Evolutionary conservation across 768 basidiomycete species (phyloP).

Genomic region (Collybiopsis luxurians): DNA sequence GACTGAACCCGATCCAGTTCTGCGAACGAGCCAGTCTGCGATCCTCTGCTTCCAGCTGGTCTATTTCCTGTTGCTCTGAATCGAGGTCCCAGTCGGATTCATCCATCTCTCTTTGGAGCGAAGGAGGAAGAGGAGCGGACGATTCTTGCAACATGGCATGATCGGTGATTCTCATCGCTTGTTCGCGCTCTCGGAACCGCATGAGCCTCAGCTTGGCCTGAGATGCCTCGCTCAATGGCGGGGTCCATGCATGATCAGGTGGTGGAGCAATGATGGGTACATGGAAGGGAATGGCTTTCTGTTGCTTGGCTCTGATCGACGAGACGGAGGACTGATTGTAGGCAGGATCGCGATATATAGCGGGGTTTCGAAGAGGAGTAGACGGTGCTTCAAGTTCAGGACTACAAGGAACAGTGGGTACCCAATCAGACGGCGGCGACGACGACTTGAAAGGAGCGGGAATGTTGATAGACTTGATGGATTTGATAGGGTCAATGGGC

Average conservation of each 20-base stretch:
- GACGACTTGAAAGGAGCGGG: neutral
- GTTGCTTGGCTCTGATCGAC: no score
- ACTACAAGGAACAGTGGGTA: slow-evolving; percentile 7
- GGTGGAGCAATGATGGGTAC: slow-evolving; percentile 61
- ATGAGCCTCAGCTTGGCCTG: slow-evolving; percentile 41
- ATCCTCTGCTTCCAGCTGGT: slow-evolving; percentile 13
- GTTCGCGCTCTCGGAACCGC: slow-evolving; percentile 41
- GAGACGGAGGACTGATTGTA: neutral
- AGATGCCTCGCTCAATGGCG: slow-evolving; percentile 35
- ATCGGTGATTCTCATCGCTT: slow-evolving; percentile 31
- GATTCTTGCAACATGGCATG: slow-evolving; percentile 5
- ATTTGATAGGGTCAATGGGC: neutral
- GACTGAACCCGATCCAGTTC: no score
- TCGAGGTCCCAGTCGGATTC: neutral
- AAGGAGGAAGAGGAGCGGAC: no score
- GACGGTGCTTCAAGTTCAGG: neutral
- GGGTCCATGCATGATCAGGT: slow-evolving; percentile 24
- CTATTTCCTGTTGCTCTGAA: slow-evolving; percentile 9
- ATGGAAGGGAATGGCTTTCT: neutral
- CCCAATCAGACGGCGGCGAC: neutral
- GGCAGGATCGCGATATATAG: neutral
- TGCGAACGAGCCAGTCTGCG: slow-evolving; percentile 7
- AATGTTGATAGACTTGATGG: neutral
- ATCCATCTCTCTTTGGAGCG: slow-evolving; percentile 5
- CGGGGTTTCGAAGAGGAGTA: neutral